Percentiles rank a stretch among this genome's conserved stretches.
Evolutionary conservation across 169 alveolate species (phyloP).

Genomic region (Plasmodium sp.): DNA sequence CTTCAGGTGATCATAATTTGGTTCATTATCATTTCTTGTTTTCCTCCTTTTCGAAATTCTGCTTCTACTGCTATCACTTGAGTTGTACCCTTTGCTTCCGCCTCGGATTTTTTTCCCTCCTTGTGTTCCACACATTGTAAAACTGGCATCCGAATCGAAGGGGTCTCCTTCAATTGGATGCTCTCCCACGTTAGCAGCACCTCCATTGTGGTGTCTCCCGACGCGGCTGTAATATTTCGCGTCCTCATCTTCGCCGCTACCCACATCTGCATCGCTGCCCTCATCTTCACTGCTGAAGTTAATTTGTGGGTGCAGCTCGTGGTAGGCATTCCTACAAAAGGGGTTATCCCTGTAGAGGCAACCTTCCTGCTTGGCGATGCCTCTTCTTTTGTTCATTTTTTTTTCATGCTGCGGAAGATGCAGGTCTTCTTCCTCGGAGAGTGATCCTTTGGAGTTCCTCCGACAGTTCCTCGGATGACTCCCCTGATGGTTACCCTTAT

Average conservation of each 20-base stretch:
- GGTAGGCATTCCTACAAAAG: background rate
- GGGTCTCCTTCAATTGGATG: background rate
- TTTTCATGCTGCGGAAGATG: background rate
- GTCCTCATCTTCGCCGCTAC: background rate
- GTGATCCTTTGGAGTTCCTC: background rate
- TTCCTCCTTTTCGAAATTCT: background rate
- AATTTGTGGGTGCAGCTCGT: background rate
- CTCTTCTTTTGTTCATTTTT: background rate
- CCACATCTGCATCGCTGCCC: background rate
- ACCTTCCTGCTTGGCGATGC: background rate
- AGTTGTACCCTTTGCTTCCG: background rate
- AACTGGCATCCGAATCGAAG: background rate
- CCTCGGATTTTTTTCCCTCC: background rate
- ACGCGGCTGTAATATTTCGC: background rate
- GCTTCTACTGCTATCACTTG: background rate
- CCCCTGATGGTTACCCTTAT: background rate
- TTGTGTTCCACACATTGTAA: background rate
- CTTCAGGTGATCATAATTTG: background rate
- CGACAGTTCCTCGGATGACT: background rate
- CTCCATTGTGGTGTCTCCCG: background rate
- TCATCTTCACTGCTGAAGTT: background rate
- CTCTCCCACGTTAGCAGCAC: background rate
- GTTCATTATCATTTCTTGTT: background rate
- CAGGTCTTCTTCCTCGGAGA: background rate
- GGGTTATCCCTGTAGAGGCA: background rate